phyloP scores from a whole-genome alignment of 2,329 filamentous ascomycete species.

The Arthroderma sp. region DNA sequence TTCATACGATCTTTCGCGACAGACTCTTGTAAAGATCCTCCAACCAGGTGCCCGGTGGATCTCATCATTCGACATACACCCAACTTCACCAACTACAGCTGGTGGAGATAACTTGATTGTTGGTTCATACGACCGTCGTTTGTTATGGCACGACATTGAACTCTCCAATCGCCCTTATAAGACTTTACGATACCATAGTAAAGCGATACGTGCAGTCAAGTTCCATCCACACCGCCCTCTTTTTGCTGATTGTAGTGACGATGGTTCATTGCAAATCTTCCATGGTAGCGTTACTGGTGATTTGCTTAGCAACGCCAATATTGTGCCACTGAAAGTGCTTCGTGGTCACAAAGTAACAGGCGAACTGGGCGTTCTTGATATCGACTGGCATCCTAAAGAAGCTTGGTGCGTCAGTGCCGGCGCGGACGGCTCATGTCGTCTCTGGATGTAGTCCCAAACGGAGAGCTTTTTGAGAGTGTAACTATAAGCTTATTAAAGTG shows the following conservation, averaged over 20 bases:
- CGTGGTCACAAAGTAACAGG: constrained; percentile 77
- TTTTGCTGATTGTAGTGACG: constrained; percentile 90
- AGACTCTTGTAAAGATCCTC: constrained; percentile 83
- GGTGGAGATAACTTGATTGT: constrained; percentile 90
- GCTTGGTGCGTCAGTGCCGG: constrained; percentile 92
- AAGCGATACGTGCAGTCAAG: constrained; percentile 78
- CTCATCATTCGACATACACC: constrained; percentile 83
- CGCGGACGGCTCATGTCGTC: constrained; percentile 78
- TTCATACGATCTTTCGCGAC: constrained; percentile 82
- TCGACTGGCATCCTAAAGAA: constrained; percentile 91
- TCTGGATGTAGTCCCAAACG: constrained; percentile 54
- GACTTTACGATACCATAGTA: constrained; percentile 85
- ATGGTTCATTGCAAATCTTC: constrained; percentile 90
- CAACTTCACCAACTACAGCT: constrained; percentile 75
- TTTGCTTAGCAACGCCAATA: constrained; percentile 88
- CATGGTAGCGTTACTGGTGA: constrained; percentile 92
- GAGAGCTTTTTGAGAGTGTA: too few species aligned
- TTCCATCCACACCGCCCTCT: constrained; percentile 74
- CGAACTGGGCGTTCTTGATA: constrained; percentile 77
- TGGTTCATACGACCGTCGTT: constrained; percentile 81
- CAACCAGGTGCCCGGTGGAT: constrained; percentile 93
- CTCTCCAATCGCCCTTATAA: constrained; percentile 85
- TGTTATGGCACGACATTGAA: constrained; percentile 95
- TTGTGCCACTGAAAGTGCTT: constrained; percentile 90
- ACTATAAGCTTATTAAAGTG: too few species aligned